Evolutionary conservation across 2,329 filamentous ascomycete species (phyloP), one percentile per base, ranked within the genome.

Genomic region (Arthrocladium fulminans): DNA sequence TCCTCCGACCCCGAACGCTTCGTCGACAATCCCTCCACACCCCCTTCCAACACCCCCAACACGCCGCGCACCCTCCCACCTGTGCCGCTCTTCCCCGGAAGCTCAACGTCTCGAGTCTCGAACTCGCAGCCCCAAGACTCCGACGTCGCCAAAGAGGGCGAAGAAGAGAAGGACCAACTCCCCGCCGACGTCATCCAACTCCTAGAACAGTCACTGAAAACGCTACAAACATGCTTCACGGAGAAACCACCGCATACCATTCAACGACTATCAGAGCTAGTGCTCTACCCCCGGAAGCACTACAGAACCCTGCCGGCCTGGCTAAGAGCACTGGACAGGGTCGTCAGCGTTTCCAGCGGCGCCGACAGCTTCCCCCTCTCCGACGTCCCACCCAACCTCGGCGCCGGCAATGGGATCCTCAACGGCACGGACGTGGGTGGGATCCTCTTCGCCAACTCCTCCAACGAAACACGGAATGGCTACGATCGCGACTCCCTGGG

Each of bases 181-280:
- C 84, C 85, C 2, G 73, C 73, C 6, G 80, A 82, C 53, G 72
- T 90, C 43, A 67, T 74, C 49, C 73, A 75, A 47, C 77, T 87
- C 61, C 68, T 87, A 40, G 63, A 48, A 67, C 51, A 77, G 77
- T 49, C 82, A 87, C 46, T 63, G 53, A 63, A 62, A 13, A 80
- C 82, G 13, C 72, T 95, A 32, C 72, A 67, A 43, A 73, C 72
- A 2, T 77, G 76, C 56, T 98, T 98, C 66, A 63, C 77, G 19
- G 71, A 73, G 2, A 78, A 85, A 58, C 90, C 92, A 1, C 92
- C 92, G 0, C 88, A 97, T 64, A 97, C 92, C 2, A 78, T 96
- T 53, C 92, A 98, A 68, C 84, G 92, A 32, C 77, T 98, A 19
- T 81, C 88, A 19, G 92, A 98, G 71, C 81, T 97, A 24, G 72